Percentiles rank a stretch among this genome's conserved stretches.
Conservation (phyloP, 2,329 filamentous ascomycete genomes). For the Microcera coccophila region DNA sequence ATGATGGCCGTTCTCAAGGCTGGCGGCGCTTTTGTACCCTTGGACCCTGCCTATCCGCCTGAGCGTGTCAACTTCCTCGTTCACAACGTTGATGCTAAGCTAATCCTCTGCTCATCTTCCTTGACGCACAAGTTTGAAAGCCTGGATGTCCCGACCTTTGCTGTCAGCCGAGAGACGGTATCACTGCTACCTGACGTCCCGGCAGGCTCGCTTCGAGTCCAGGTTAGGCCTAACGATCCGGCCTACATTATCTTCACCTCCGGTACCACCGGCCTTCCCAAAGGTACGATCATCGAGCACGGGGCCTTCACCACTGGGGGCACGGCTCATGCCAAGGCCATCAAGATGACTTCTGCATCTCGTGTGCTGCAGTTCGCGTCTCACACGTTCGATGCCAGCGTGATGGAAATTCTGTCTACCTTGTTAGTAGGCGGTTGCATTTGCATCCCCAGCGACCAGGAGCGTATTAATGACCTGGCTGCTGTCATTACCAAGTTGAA, state of each 20-base stretch:
- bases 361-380: constrained; percentile 46
- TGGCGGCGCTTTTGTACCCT: constrained; percentile 24
- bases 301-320: constrained; percentile 43
- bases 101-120: background rate
- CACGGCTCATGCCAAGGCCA: constrained; percentile 26
- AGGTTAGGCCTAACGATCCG: constrained; percentile 22
- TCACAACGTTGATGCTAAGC: background rate
- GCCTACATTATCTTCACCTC: constrained; percentile 62
- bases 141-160: background rate
- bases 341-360: constrained; percentile 38
- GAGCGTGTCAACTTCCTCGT: constrained; percentile 1
- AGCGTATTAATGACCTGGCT: constrained; percentile 48
- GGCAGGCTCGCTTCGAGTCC: constrained; percentile 29
- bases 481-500: constrained; percentile 41
- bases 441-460: constrained; percentile 52
- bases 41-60: constrained; percentile 9
- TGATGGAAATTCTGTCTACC: constrained; percentile 50
- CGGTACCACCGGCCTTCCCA: constrained; percentile 60
- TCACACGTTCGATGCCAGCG: constrained; percentile 51
- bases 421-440: constrained; percentile 48
- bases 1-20: constrained; percentile 26
- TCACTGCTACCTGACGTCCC: constrained; percentile 37
- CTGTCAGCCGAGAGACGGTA: background rate
- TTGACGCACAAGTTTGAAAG: background rate
- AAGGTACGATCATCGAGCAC: constrained; percentile 55